Evolutionary conservation across 306 rosid species (phyloP), one percentile per base, ranked within the genome.

Genomic region (Casuarina equisetifolia): DNA sequence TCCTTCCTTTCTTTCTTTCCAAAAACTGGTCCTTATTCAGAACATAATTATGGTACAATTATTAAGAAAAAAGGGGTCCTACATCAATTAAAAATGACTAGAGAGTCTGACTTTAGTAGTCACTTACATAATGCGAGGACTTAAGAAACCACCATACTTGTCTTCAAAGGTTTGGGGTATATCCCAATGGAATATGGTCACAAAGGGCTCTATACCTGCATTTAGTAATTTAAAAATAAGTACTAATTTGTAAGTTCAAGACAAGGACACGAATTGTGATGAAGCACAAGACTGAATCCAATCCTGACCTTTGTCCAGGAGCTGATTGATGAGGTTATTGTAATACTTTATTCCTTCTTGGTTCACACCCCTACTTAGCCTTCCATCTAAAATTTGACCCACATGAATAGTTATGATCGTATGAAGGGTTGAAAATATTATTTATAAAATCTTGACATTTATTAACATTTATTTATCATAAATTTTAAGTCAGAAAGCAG

Each of bases 171-270:
- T 4, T 49, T 90, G 90, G 0, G 96, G 92, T 73, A 85, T 81
- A 52, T 90, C 96, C 96, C 96, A 86, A 44, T 90, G 92, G 11
- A 86, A 88, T 39, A 90, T 0, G 6, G 98, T 91, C 40, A 82
- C 89, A 80, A 58, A 91, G 38, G 90, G 88, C 25, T 74, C 17
- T 1, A 90, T 0, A n/a, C 88, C 92, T 85, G 3, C 6, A 58
- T 25, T 39, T 15, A 20, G 5, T 32, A 3, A 6, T 39, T 8
- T 10, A 48, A 48, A 48, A 48, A 46, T 8, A 8, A 46, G 10
- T 5, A 48, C 35, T 46, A 1, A 46, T 8, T 5, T 48, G 11
- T 48, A 48, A 48, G 11, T 8, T 2, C 15, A 48, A 48, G 0
- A 12, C 8, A 25, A 35, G 16, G 69, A 38, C 48, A 49, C 32